Evolutionary conservation across 2,329 filamentous ascomycete species (phyloP).

Genomic region (Rhinocladiella mackenziei): DNA sequence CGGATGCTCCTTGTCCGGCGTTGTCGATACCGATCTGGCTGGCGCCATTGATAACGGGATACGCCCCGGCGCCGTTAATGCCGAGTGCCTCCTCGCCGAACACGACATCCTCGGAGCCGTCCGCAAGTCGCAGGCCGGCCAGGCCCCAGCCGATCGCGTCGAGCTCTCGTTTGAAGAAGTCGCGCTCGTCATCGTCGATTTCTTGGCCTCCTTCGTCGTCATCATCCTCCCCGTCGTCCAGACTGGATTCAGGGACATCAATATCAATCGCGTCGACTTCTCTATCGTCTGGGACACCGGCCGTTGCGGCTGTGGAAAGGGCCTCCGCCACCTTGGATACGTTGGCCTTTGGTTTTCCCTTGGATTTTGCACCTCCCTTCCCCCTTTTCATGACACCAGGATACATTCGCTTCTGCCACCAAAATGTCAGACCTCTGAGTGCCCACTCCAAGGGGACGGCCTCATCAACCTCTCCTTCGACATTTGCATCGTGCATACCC

Average conservation of each 20-base stretch:
- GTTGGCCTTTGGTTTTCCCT: conserved; percentile 3
- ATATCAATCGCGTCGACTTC: conserved; percentile 10
- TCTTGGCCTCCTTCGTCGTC: conserved; percentile 43
- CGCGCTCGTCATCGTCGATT: conserved; percentile 66
- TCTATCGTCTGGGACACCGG: conserved; percentile 35
- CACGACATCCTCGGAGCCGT: conserved; percentile 26
- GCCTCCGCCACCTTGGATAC: conserved; percentile 1
- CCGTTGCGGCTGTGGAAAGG: conserved; percentile 27
- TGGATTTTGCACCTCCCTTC: conserved; percentile 3
- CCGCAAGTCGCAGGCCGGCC: conserved; percentile 28
- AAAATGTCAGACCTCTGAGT: conserved; percentile 82
- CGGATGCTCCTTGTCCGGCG: too few species aligned
- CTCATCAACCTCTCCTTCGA: conserved; percentile 91
- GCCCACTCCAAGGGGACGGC: conserved; percentile 89
- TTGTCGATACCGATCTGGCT: too few species aligned
- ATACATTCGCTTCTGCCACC: conserved; percentile 83
- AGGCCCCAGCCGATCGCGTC: conserved; percentile 62
- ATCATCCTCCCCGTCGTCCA: conserved; percentile 15
- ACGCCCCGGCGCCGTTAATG: conserved; percentile 9
- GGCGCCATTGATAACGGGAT: conserved; percentile 13
- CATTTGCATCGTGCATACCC: conserved; percentile 56
- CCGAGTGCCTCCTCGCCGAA: conserved; percentile 29
- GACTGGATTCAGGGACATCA: neutral
- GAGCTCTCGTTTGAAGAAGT: conserved; percentile 74
- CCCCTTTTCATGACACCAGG: conserved; percentile 68